Base-by-base conservation (phyloP, 2,329 filamentous ascomycete species). In the Lizonia empirigonia region DNA sequence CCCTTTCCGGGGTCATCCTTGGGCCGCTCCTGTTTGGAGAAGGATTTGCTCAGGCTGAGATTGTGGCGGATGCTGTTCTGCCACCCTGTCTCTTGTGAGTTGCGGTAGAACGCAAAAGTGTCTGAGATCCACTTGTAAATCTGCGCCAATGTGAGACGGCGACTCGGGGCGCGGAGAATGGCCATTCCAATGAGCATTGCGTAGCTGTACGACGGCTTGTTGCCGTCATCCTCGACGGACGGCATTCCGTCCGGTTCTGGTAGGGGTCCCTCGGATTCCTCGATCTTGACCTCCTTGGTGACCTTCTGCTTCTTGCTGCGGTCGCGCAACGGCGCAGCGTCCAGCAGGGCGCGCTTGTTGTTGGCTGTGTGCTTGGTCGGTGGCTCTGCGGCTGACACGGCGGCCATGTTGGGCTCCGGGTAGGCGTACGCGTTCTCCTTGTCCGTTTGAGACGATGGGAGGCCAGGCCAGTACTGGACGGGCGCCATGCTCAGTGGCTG, bases 61-160 rank as follows among this genome's bases (percentile, higher is more conserved):
- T 99, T 99, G 75, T 99, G 94, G 26, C 94, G 89, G 72, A 99
- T 99, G 77, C 94, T 97, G 75, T 99, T 99, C 75, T 97, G 93
- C 94, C 94, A 99, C 57, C 94, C 93, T 9, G 89, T 86, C 65
- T 97, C 91, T 48, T 87, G 84, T 34, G 85, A 83, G 62, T 84
- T 87, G 78, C 70, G 70, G 58, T 97, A 99, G 75, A 93, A 97
- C 5, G 84, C 86, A 71, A 89, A 97, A 15, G 88, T 92, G 71
- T 95, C 90, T n/a, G 91, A 95, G 65, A 99, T 97, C 93, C 94
- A 99, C 71, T 96, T 96, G 82, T 97, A 99, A 63, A 99, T 99
- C 73, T 97, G 91, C 20, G 91, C 86, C 15, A 99, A 82, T 1
- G 94, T 97, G 56, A 97, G 80, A 44, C 90, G 88, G 53, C 91